A percentile compares a stretch with the other conserved stretches of the same genome.
Conservation (phyloP, 202 grass and related monocot genomes). For the Setaria viridis region DNA sequence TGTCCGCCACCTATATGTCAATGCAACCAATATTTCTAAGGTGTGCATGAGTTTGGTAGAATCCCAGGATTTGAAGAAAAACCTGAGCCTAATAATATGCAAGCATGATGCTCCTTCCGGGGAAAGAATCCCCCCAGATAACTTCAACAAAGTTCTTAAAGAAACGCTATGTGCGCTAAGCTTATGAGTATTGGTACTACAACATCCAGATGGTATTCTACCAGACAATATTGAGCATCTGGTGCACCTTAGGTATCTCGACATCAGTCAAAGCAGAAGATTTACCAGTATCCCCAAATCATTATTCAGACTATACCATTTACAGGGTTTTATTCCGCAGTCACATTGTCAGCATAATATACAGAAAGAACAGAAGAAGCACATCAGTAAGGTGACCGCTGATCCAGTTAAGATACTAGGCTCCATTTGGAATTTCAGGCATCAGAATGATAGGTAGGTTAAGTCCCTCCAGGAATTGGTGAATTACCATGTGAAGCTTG, state of each 20-base stretch:
- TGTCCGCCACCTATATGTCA: slow-evolving; percentile 54
- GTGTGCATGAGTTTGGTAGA: slow-evolving; percentile 28
- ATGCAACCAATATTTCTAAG: slow-evolving; percentile 24
- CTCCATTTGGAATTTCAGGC: neutral
- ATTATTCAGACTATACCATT: slow-evolving; percentile 48
- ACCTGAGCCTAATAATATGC: slow-evolving; percentile 45
- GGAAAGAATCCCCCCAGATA: neutral
- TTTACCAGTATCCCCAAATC: slow-evolving; percentile 31
- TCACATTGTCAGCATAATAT: neutral
- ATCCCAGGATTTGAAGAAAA: slow-evolving; percentile 27
- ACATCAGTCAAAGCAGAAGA: neutral
- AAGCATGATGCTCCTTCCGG: neutral
- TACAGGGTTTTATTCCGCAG: slow-evolving; percentile 28
- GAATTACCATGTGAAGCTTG: neutral
- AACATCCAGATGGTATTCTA: slow-evolving; percentile 35
- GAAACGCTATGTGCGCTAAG: slow-evolving; percentile 33
- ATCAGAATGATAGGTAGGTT: slow-evolving; percentile 39
- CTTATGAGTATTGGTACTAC: slow-evolving; percentile 40
- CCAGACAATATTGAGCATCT: slow-evolving; percentile 39
- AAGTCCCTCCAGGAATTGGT: slow-evolving; percentile 32
- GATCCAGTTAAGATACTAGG: slow-evolving; percentile 48
- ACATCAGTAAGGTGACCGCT: slow-evolving; percentile 34
- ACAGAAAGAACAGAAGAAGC: neutral
- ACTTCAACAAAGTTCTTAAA: slow-evolving; percentile 25
- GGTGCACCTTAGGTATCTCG: slow-evolving; percentile 52